Evolutionary conservation across 768 basidiomycete species (phyloP), one percentile per base, ranked within the genome.

Genomic region (Xanthoconium stramineum): DNA sequence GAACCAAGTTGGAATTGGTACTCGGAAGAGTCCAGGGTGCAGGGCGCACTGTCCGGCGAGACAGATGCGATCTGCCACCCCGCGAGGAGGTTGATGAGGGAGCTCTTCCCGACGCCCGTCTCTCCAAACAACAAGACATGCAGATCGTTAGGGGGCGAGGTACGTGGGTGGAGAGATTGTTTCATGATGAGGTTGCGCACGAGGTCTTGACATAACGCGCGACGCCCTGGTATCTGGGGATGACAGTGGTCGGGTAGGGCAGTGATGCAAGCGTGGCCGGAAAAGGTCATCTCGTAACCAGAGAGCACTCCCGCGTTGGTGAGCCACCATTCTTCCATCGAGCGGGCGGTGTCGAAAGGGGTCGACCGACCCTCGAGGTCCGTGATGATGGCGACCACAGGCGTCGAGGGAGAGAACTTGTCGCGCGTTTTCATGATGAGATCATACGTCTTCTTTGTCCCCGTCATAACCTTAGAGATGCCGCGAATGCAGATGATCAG

Each of bases 51-150:
- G 17, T 65, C 55, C 6, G 60, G 53, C 11, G 68, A 70, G 33
- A 63, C 46, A 4, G 42, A n/a, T 8, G 69, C 70, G 20, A 70
- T 56, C 1, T 62, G 56, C 53, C 53, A 50, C 6, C 70, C 70
- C 0, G 70, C 65, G 19, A 70, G 64, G 8, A 70, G 56, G 32
- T 70, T 70, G 50, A 69, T 64, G 46, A 69, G 57, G 1, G 68
- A 69, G 38, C 63, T 65, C 28, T 65, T 65, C 12, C 63, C 63
- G 14, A 65, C 63, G 4, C 63, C 63, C 0, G 64, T 69, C 58
- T 77, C 76, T 2, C 77, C 77, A 42, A 78, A 78, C 17, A 78
- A 40, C 17, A 78, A 55, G 35, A 77, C 60, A 47, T 77, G 66
- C 29, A 68, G 11, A n/a, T 65, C 64, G 19, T 59, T 65, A 3